Evolutionary conservation across 495 filamentous ascomycete genomes (phyloP).

Genomic region (Parachaetomium inaequale): DNA sequence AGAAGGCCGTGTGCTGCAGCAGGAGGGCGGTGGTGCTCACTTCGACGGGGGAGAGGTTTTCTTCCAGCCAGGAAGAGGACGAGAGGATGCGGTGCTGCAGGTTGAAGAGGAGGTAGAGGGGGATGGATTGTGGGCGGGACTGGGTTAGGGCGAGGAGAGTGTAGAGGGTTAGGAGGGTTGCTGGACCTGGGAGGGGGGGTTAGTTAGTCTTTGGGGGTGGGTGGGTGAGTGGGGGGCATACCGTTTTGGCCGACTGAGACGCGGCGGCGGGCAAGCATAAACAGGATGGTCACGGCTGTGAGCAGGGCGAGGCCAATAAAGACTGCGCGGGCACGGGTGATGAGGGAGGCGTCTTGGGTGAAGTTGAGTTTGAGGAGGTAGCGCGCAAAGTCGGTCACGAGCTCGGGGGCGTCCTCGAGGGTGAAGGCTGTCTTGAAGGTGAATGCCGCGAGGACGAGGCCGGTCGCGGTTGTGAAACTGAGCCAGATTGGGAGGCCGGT

Average conservation of each 20-base stretch:
- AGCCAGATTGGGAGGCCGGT: constrained; percentile 32
- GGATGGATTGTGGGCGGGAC: constrained; percentile 75
- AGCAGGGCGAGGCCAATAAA: constrained; percentile 53
- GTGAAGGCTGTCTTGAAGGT: constrained; percentile 82
- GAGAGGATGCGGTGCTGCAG: constrained; percentile 53
- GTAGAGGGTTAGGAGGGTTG: constrained; percentile 61
- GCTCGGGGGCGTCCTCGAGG: constrained; percentile 78
- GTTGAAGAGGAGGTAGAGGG: constrained; percentile 73
- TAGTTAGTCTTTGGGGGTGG: neutral
- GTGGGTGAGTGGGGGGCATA: constrained; percentile 30
- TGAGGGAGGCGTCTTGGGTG: constrained; percentile 45
- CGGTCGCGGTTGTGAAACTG: constrained; percentile 28
- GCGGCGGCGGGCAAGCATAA: constrained; percentile 21
- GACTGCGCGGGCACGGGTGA: constrained; percentile 49
- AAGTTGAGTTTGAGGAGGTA: constrained; percentile 40
- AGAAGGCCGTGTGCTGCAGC: constrained; percentile 75
- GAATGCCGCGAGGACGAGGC: constrained; percentile 56
- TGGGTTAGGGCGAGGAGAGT: constrained; percentile 83
- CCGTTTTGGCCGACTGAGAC: constrained; percentile 25
- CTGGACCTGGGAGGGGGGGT: constrained; percentile 28
- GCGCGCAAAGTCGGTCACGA: constrained; percentile 55
- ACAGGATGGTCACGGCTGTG: constrained; percentile 35
- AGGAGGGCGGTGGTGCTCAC: constrained; percentile 61
- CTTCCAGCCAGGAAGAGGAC: neutral
- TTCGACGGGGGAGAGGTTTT: constrained; percentile 47